Percentiles rank a stretch among this genome's conserved stretches.
phyloP scores from a whole-genome alignment of 169 alveolate species.

The Perkinsus chesapeaki region DNA sequence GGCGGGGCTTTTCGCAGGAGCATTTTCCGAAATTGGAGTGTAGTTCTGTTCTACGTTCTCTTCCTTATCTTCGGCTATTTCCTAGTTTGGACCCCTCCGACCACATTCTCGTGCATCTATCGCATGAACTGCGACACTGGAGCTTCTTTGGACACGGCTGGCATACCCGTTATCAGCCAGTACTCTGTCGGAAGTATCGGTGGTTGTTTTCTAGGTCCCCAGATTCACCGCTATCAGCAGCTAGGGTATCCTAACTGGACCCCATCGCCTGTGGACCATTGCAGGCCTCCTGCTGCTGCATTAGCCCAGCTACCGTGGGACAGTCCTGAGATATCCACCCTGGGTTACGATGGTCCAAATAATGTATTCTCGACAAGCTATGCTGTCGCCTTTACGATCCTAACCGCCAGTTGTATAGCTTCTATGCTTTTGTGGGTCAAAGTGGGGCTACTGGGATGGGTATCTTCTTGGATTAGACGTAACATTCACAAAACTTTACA shows the following conservation, averaged over 20 bases:
- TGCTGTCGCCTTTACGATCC: neutral
- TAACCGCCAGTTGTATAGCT: neutral
- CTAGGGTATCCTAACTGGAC: neutral
- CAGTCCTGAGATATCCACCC: neutral
- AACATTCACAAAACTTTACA: too few relatives aligned
- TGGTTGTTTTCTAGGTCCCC: neutral
- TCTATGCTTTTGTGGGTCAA: neutral
- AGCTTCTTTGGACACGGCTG: neutral
- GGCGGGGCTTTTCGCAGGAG: neutral
- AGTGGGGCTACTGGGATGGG: neutral
- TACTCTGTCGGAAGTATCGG: neutral
- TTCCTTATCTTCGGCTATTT: neutral
- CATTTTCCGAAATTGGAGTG: neutral
- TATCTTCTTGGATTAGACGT: neutral
- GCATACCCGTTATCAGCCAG: neutral
- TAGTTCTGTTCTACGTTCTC: neutral
- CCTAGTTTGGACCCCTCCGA: neutral
- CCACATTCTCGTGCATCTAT: neutral
- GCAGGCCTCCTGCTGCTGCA: neutral
- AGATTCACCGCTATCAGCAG: neutral
- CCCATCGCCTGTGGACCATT: neutral
- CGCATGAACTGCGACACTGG: constrained; percentile 7
- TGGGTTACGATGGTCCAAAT: neutral
- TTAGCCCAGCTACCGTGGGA: neutral
- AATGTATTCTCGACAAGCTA: neutral